Evolutionary conservation across 495 filamentous ascomycete species (phyloP), one percentile per base, ranked within the genome.

Genomic region (Bombardia bombarda): DNA sequence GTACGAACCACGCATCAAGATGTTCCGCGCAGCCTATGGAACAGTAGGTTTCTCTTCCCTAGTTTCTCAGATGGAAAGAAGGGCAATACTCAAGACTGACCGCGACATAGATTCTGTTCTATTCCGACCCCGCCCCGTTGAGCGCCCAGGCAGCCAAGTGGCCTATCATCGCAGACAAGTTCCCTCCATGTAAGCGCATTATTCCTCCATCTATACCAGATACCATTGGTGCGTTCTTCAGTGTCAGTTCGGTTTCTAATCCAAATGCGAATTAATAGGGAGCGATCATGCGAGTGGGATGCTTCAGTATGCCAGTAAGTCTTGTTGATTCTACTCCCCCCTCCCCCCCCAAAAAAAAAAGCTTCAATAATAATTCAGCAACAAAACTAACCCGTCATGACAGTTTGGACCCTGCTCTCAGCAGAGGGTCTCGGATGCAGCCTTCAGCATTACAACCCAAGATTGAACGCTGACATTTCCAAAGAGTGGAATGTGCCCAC

Each of bases 381-480:
- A 13, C 18, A 6, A 6, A 6, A 22, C 34, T 37, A 7, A 18
- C 16, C 10, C 20, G 7, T 17, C 13, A 17, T 35, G 2, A 36
- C 1, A 37, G 34, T 37, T 8, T 37, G 34, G 34, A 37, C 16
- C 7, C 20, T 37, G 34, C 19, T 37, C 3, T 18, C 34, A 10
- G 16, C 34, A 13, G 34, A 37, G 19, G 34, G 34, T 7, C 34
- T 37, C 8, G 34, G 34, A 18, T 37, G 34, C 19, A 37, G 19
- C 18, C 34, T 37, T 5, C 34, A 37, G 34, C 34, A 37, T 19
- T 37, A 37, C 34, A 37, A 37, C 19, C 34, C 34, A 4, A 20
- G 10, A 19, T 16, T 37, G 10, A n/a, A 37, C 34, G n/a, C 5
- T 7, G 6, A 19, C 8, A 19, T 37, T 4, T 7, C 3, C 1